Base-by-base conservation (phyloP, 148 eudicot genomes). In the Silene uniflora region DNA sequence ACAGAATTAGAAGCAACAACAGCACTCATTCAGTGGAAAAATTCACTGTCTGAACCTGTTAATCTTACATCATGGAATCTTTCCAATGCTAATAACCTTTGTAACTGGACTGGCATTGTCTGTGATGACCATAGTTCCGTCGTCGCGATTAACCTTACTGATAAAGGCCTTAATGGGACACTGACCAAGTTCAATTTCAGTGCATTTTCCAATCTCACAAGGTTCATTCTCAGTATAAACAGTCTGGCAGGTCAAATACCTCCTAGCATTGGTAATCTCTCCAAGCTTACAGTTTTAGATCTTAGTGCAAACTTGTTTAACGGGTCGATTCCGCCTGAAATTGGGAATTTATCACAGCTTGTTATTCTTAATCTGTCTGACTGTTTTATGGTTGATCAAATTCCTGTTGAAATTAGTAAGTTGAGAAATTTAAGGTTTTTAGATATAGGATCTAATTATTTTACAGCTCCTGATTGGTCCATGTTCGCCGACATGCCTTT, bases 11-110 rank as follows among this genome's bases (percentile, higher is more conserved):
- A 91, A 86, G 86, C 91, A 74, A 86, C 91, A 74, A 75, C 82
- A 73, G 88, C 93, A 32, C 87, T 94, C 9, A n/a, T 90, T 32
- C 77, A 76, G 68, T 94, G 97, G 98, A 91, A 86, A 66, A 80
- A 68, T 81, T 81, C 83, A 58, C 70, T 91, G 19, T 77, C 85
- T 12, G 47, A 21, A 25, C 27, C 84, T 58, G 72, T 35, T 18
- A 60, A 86, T 13, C 77, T 94, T n/a, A 10, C 68, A 56, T 89
- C 97, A 17, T 93, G 98, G 98, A 85, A 77, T 60, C 66, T 24
- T 11, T 74, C 75, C n/a, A 80, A 88, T 74, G 58, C 67, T 23
- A 62, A 49, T 56, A 81, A 82, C 78, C 72, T 86, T 6, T 93
- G 97, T 78, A 82, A 78, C n/a, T 94, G 97, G 97, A 81, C 86